Evolutionary conservation across 176 grass and related monocot genomes (phyloP), one percentile per base, ranked within the genome.

Genomic region (Eragrostis curvula): DNA sequence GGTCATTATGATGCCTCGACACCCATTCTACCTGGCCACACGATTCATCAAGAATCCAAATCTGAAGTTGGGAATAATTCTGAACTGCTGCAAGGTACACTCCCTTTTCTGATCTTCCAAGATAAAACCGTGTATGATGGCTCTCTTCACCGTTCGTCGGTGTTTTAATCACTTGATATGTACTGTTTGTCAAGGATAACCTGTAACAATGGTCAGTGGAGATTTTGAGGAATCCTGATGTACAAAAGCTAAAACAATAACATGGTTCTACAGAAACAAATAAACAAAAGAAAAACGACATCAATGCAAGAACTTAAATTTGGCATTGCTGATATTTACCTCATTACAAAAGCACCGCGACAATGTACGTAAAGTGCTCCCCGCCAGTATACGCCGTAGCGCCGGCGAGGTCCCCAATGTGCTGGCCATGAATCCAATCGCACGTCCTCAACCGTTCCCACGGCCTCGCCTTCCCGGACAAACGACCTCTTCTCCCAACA

Each of bases 91-190:
- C n/a, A 68, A 79, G 56, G 46, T 80, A 68, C 20, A 68, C 78
- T 9, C 77, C 77, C 0, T 68, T 78, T 50, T 80, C 48, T 0
- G 64, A 80, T 28, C 50, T 80, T 8, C 78, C 48, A 43, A 80
- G 16, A 9, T 56, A 68, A 68, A 32, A 3, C 10, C 1, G 63
- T 24, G 0, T n/a, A 9, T 51, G 6, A 9, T 66, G n/a, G 61
- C 61, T 9, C 20, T 49, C 23, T 25, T 66, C 9, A 1, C 23
- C 10, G 8, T 51, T 4, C 15, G 32, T 66, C 66, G 76, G 61
- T 36, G 46, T 16, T 79, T 66, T 52, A 57, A 57, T 44, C 23
- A 44, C 50, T 20, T 27, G n/a, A 3, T 57, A 80, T 16, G 43
- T 69, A 3, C 11, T n/a, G 7, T 70, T 17, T 43, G 48, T 20